Evolutionary conservation across 495 filamentous ascomycete species (phyloP), one percentile per base, ranked within the genome.

Genomic region (Antarctomyces pellizariae): DNA sequence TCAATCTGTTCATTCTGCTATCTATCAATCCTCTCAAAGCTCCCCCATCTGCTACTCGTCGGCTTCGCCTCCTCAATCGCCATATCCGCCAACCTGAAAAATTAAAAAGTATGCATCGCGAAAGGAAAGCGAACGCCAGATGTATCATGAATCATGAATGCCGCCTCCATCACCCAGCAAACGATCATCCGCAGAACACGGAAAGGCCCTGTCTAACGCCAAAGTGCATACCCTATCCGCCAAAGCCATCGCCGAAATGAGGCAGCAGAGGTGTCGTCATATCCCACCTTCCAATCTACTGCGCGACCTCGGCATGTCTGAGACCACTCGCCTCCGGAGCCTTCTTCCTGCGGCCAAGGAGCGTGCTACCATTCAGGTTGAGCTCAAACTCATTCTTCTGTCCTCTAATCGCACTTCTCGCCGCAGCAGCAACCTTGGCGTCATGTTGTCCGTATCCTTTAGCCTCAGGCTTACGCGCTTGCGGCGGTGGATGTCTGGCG

Each of bases 401-500:
- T 21, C 65, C 52, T 10, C 57, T 61, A 7, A 77, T 75, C 37
- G 75, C 69, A 38, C 71, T 64, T 46, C 69, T 70, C n/a, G 75
- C 79, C 4, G 77, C 78, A 12, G 71, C 71, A 7, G 75, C 72
- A 0, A 84, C 72, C 5, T 60, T 56, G 7, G 80, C 59, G 26
- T 67, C 71, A 41, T 89, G 76, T 46, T 84, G 76, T 7, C 77
- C 75, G 39, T 84, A 89, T 1, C 78, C 84, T 35, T 56, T 61
- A 32, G 61, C 56, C 34, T 64, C 56, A 23, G 47, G 55, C 18
- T 52, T 52, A 7, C 45, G 40, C 11, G 41, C 34, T 13, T 36
- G 36, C n/a, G n/a, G n/a, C n/a, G n/a, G n/a, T n/a, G n/a, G n/a
- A 7, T 39, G 46, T 31, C 39, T 54, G 39, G 32, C 53, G 48